A percentile compares a stretch with the other conserved stretches of the same genome.
Evolutionary conservation across 2,329 filamentous ascomycete species (phyloP).

Genomic region (Arachnopeziza araneosa): DNA sequence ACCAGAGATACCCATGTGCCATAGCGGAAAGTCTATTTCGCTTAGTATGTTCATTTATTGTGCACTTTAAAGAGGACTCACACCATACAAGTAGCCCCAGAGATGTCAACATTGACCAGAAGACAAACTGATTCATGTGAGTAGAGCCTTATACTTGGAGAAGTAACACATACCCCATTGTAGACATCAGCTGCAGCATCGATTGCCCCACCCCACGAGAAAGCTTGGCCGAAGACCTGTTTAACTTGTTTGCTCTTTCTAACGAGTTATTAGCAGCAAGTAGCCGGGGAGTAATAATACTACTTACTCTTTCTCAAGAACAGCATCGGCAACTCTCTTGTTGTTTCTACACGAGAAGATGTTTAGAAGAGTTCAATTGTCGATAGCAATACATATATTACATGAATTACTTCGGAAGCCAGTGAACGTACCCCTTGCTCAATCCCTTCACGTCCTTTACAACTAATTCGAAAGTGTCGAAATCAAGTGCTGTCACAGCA

Average conservation of each 20-base stretch:
- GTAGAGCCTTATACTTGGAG: background rate
- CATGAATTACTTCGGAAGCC: constrained; percentile 81
- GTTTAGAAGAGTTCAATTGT: constrained; percentile 28
- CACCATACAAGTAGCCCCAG: constrained; percentile 90
- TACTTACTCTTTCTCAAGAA: constrained; percentile 70
- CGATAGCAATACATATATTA: constrained; percentile 37
- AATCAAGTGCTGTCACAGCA: constrained; percentile 89
- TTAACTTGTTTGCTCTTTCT: constrained; percentile 72
- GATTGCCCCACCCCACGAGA: constrained; percentile 68
- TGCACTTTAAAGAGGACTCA: constrained; percentile 44
- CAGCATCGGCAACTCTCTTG: constrained; percentile 42
- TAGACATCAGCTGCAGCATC: constrained; percentile 87
- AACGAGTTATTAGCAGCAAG: constrained; percentile 25
- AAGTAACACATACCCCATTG: constrained; percentile 61
- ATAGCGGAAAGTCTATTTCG: constrained; percentile 77
- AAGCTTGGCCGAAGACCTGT: constrained; percentile 63
- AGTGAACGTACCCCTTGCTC: constrained; percentile 97
- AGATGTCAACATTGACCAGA: constrained; percentile 92
- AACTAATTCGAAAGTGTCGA: constrained; percentile 79
- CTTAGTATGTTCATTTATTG: constrained; percentile 7
- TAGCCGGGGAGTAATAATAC: constrained; percentile 18
- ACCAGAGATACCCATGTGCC: constrained; percentile 98
- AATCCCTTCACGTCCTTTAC: constrained; percentile 83
- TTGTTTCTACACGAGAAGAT: constrained; percentile 33
- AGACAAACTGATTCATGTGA: constrained; percentile 61